Percentiles rank a stretch among this genome's conserved stretches.
Conservation (phyloP, 306 rosid species). For the Albizia julibrissin region DNA sequence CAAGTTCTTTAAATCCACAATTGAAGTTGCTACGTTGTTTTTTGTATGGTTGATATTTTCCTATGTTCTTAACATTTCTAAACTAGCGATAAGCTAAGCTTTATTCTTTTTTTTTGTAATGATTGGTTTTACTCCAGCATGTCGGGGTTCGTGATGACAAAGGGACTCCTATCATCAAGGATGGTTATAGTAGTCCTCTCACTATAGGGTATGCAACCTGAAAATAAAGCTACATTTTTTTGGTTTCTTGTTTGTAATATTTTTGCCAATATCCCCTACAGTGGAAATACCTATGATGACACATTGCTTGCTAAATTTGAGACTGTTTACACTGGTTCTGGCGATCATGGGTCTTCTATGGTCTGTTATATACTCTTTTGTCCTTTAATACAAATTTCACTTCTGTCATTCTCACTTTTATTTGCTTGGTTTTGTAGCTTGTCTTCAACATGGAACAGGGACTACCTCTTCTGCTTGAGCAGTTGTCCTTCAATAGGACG, state of each 20-base stretch:
- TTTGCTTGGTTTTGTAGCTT: conserved; percentile 61
- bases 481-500: conserved; percentile 85
- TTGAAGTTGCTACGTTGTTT: not conserved
- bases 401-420: conserved; percentile 37
- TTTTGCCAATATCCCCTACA: conserved; percentile 38
- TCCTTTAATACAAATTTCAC: conserved; percentile 24
- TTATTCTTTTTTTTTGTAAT: not conserved
- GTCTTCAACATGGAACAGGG: conserved; percentile 90
- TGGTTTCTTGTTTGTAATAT: conserved; percentile 30
- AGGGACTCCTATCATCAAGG: conserved; percentile 78
- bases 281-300: conserved; percentile 83
- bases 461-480: conserved; percentile 83
- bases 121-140: conserved; percentile 50
- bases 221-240: conserved; percentile 24
- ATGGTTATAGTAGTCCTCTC: conserved; percentile 75
- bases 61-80: conserved; percentile 1
- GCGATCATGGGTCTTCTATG: conserved; percentile 92
- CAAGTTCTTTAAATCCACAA: conserved; percentile 61
- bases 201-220: conserved; percentile 78
- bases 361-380: conserved; percentile 49
- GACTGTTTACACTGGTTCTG: conserved; percentile 93
- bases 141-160: conserved; percentile 79
- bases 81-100: not conserved
- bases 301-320: conserved; percentile 84
- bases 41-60: not conserved